A percentile compares a stretch with the other conserved stretches of the same genome.
These are phyloP conservation scores for Scutellaria baicalensis DNA, from an alignment of 257 asterid species.

Conservation along the genomic window DNA sequence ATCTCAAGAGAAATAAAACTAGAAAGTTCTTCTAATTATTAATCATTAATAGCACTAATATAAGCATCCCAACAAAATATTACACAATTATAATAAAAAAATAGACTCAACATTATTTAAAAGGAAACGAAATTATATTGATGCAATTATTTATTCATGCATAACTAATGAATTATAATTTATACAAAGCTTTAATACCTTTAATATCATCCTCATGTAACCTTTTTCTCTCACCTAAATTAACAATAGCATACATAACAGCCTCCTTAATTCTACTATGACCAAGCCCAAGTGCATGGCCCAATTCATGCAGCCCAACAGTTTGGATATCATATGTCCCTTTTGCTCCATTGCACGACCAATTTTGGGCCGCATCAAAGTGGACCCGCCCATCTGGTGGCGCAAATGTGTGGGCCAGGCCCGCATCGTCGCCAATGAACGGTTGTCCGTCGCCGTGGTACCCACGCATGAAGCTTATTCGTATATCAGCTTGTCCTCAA, in stretches of 20 bases:
- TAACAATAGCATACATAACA: neutral
- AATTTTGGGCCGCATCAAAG: constrained; percentile 6
- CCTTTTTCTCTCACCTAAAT: neutral
- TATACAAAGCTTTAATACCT: constrained; percentile 14
- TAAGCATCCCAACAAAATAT: no score
- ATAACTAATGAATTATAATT: neutral
- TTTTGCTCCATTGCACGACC: neutral
- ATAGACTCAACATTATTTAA: no score
- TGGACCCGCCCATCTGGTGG: constrained; percentile 21
- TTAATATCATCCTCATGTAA: constrained; percentile 9
- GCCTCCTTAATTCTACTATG: neutral
- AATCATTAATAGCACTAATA: no score
- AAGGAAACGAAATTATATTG: no score
- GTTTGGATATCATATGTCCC: constrained; percentile 3
- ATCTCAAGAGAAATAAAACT: no score
- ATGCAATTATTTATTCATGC: no score
- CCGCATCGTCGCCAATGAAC: neutral
- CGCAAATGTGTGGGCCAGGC: constrained; percentile 12
- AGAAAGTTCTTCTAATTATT: no score
- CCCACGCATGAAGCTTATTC: constrained; percentile 10
- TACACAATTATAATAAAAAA: no score
- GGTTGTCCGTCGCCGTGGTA: constrained; percentile 10
- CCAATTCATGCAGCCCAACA: constrained; percentile 19
- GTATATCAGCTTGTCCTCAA: neutral
- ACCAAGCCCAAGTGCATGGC: constrained; percentile 14